Conservation (phyloP, 1,284 basidiomycete genomes). For the Cryptococcus sp. region DNA sequence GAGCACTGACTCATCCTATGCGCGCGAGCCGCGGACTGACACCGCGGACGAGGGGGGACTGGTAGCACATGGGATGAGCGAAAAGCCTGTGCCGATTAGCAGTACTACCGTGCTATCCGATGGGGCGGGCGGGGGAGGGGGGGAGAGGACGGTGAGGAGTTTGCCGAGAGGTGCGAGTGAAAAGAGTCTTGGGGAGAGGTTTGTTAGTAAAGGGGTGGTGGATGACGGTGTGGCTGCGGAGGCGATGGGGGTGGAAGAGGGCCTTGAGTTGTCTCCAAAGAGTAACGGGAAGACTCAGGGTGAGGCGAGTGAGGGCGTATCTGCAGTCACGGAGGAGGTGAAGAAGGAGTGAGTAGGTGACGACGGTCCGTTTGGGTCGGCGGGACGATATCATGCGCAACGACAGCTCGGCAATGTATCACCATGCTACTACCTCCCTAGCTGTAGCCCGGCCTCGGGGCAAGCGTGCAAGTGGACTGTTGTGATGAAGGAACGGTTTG, state of each 20-base stretch:
- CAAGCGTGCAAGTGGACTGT: no score
- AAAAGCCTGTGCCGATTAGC: conserved; percentile 44
- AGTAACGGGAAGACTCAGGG: not conserved
- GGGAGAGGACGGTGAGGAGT: conserved; percentile 32
- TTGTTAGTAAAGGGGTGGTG: conserved; percentile 19
- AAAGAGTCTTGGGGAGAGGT: conserved; percentile 23
- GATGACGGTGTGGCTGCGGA: not conserved
- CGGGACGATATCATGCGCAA: no score
- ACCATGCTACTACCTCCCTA: no score
- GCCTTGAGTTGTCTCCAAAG: not conserved
- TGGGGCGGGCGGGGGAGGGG: not conserved
- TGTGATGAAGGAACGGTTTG: no score
- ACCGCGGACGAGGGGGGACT: conserved; percentile 44
- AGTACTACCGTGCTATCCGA: conserved; percentile 39
- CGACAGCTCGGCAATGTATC: no score
- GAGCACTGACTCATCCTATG: not conserved
- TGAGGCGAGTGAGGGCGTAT: not conserved
- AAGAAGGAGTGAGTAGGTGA: not conserved
- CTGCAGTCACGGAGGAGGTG: not conserved
- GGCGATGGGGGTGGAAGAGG: conserved; percentile 1
- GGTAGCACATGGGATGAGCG: conserved; percentile 47
- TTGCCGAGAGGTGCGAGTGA: conserved; percentile 27
- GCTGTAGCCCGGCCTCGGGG: no score
- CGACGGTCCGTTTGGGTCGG: no score
- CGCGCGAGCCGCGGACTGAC: not conserved